Conservation (phyloP, 2,329 filamentous ascomycete species). For the Xylariaceae sp. region DNA sequence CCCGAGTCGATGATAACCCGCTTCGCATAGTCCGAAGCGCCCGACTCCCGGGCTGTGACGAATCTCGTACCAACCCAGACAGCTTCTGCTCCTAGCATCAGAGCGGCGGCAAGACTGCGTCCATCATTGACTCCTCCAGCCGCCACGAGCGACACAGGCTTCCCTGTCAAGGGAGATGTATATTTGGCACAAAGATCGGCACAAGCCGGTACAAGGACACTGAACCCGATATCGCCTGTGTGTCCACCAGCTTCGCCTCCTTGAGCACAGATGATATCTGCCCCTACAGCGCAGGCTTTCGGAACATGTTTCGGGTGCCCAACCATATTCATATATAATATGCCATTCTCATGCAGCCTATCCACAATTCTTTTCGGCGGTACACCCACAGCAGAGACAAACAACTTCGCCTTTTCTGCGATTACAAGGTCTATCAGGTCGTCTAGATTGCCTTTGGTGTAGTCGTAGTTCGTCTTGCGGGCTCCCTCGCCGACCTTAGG, state of each 20-base stretch:
- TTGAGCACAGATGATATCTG: conserved; percentile 94
- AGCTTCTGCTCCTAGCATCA: conserved; percentile 79
- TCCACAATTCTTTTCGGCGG: conserved; percentile 31
- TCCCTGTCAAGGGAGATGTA: conserved; percentile 79
- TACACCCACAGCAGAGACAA: conserved; percentile 35
- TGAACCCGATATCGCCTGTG: conserved; percentile 86
- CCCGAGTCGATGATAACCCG: conserved; percentile 6
- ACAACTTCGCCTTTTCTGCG: conserved; percentile 32
- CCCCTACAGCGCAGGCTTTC: conserved; percentile 47
- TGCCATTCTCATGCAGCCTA: conserved; percentile 57
- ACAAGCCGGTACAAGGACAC: conserved; percentile 85
- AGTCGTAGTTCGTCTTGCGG: conserved; percentile 34
- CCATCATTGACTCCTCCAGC: conserved; percentile 91
- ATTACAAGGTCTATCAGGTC: conserved; percentile 34
- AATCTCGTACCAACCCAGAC: conserved; percentile 90
- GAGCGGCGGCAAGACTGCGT: conserved; percentile 79
- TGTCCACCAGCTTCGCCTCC: conserved; percentile 94
- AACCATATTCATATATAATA: conserved; percentile 99
- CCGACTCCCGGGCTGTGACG: conserved; percentile 43
- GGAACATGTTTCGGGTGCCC: conserved; percentile 73
- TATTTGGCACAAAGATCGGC: conserved; percentile 72
- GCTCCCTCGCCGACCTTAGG: conserved; percentile 34
- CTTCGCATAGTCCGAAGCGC: conserved; percentile 14
- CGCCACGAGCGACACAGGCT: conserved; percentile 83
- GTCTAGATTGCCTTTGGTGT: conserved; percentile 31